These are phyloP conservation scores for Neoarthrinium moseri DNA, from an alignment of 2,329 filamentous ascomycete species.

Conservation along the genomic window DNA sequence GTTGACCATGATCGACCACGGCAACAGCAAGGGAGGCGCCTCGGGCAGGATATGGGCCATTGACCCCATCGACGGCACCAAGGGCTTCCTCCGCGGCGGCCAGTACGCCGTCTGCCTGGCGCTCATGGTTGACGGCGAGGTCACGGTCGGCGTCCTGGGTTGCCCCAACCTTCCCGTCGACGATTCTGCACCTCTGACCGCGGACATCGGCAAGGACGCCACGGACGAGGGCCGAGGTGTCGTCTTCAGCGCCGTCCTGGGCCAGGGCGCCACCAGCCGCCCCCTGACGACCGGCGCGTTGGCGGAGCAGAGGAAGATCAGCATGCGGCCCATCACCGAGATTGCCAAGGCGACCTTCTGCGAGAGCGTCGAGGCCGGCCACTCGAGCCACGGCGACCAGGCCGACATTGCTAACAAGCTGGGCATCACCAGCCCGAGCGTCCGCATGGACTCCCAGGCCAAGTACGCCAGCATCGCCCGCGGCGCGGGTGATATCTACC, in stretches of 20 bases:
- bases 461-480: slow-evolving; percentile 96
- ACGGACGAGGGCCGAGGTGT: slow-evolving; percentile 79
- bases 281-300: slow-evolving; percentile 62
- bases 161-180: slow-evolving; percentile 94
- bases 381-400: slow-evolving; percentile 87
- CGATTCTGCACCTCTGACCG: slow-evolving; percentile 68
- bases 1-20: slow-evolving; percentile 66
- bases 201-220: slow-evolving; percentile 72
- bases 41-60: slow-evolving; percentile 89
- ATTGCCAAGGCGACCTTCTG: slow-evolving; percentile 87
- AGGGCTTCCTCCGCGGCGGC: slow-evolving; percentile 92
- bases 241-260: slow-evolving; percentile 79
- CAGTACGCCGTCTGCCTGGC: slow-evolving; percentile 96
- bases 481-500: slow-evolving; percentile 91
- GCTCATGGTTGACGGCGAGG: slow-evolving; percentile 87
- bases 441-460: slow-evolving; percentile 96
- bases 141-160: slow-evolving; percentile 90
- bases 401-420: slow-evolving; percentile 79
- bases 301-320: slow-evolving; percentile 58
- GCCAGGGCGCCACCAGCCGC: slow-evolving; percentile 77
- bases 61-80: slow-evolving; percentile 96
- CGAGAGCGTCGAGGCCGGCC: slow-evolving; percentile 91
- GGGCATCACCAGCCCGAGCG: slow-evolving; percentile 84
- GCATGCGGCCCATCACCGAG: slow-evolving; percentile 75
- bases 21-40: slow-evolving; percentile 67